These are phyloP conservation scores for Ganoderma lucidum DNA, from an alignment of 1,284 basidiomycete species.

Conservation along the genomic window DNA sequence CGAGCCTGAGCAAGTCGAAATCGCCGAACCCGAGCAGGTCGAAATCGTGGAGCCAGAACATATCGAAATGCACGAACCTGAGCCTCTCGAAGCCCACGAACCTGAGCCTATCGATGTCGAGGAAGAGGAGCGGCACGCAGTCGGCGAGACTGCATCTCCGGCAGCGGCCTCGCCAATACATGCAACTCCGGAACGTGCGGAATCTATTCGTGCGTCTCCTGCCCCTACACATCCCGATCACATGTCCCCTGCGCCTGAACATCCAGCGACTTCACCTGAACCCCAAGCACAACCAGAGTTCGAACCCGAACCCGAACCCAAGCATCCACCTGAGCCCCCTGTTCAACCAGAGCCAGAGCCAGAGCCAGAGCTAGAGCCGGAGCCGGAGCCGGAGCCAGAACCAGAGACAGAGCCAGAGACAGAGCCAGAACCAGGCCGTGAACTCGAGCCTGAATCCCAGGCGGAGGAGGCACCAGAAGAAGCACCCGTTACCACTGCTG, in stretches of 20 bases:
- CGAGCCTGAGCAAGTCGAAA: background rate
- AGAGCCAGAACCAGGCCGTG: constrained; percentile 1
- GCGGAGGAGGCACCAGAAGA: constrained; percentile 13
- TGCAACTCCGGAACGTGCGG: background rate
- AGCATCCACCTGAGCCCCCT: background rate
- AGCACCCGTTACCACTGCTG: constrained; percentile 2
- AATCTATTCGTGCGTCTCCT: background rate
- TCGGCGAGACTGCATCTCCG: background rate
- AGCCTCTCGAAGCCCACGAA: background rate
- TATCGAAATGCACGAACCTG: background rate
- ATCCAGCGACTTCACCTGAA: background rate
- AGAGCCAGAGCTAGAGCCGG: background rate
- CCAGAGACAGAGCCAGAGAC: background rate
- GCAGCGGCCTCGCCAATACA: no score
- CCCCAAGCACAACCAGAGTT: background rate
- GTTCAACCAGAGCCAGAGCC: background rate
- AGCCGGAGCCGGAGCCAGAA: background rate
- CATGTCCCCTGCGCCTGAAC: background rate
- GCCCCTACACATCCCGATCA: background rate
- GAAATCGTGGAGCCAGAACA: background rate
- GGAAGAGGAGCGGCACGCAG: background rate
- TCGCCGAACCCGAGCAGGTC: background rate
- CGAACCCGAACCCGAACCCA: background rate
- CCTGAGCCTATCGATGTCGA: background rate
- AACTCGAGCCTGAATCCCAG: background rate